These are phyloP conservation scores for Fraxinus greggii DNA, from an alignment of 305 asterid species.

Conservation along the genomic window DNA sequence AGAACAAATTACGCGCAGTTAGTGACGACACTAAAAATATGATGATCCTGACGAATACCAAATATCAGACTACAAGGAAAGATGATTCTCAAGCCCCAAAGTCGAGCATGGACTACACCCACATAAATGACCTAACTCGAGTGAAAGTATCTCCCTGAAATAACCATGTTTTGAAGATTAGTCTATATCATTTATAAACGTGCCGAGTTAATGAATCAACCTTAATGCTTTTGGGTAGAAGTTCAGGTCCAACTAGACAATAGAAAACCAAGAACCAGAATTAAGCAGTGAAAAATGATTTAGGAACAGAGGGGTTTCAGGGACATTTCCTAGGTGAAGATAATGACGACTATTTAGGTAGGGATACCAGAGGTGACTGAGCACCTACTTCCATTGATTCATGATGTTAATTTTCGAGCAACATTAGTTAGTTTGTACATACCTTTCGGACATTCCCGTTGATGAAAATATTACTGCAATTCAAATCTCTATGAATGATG, in stretches of 20 bases:
- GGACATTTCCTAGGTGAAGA: background rate
- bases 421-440: background rate
- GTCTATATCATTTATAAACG: background rate
- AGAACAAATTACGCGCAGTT: background rate
- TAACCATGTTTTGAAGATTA: background rate
- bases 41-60: background rate
- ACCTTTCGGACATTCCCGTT: slow-evolving; percentile 53
- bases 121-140: background rate
- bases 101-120: background rate
- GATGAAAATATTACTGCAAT: slow-evolving; percentile 51
- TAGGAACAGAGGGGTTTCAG: no score
- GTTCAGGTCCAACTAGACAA: background rate
- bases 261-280: background rate
- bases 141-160: background rate
- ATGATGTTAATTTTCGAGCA: background rate
- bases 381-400: background rate
- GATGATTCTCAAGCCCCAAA: background rate
- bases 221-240: background rate
- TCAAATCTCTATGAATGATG: slow-evolving; percentile 46
- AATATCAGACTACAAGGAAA: background rate
- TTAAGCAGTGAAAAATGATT: background rate
- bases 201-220: background rate
- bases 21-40: no score
- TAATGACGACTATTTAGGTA: background rate
- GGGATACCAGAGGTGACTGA: background rate